phyloP scores from a whole-genome alignment of 495 filamentous ascomycete species.

The Hypoxylon lienhwacheense region DNA sequence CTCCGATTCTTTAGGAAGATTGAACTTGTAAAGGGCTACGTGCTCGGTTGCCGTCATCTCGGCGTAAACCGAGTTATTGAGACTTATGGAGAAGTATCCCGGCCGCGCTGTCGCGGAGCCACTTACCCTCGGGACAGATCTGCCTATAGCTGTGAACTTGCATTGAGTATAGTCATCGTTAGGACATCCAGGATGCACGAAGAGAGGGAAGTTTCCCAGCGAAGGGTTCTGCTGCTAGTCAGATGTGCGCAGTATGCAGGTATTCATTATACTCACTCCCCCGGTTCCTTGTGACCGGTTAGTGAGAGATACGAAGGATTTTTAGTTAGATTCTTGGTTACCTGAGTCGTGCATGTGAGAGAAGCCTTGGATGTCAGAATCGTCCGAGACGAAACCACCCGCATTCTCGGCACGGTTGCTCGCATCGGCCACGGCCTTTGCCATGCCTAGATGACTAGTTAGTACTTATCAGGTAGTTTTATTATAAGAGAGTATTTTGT shows the following conservation, averaged over 20 bases:
- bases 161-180: slow-evolving; percentile 64
- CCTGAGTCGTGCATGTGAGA: slow-evolving; percentile 71
- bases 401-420: slow-evolving; percentile 60
- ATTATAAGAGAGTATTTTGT: neutral
- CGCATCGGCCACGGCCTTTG: slow-evolving; percentile 68
- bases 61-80: slow-evolving; percentile 63
- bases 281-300: slow-evolving; percentile 55
- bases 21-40: slow-evolving; percentile 70
- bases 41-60: slow-evolving; percentile 73
- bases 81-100: slow-evolving; percentile 67
- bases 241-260: slow-evolving; percentile 31
- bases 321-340: slow-evolving; percentile 5
- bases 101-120: slow-evolving; percentile 60
- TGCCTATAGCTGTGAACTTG: slow-evolving; percentile 54
- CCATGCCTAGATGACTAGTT: slow-evolving; percentile 53
- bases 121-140: slow-evolving; percentile 52
- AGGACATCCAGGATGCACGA: slow-evolving; percentile 66
- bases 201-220: slow-evolving; percentile 76
- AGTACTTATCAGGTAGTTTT: neutral
- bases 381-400: slow-evolving; percentile 68
- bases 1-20: slow-evolving; percentile 50
- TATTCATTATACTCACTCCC: slow-evolving; percentile 42
- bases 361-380: slow-evolving; percentile 53
- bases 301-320: slow-evolving; percentile 2
- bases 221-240: slow-evolving; percentile 51